Base-by-base conservation (phyloP, 2,329 filamentous ascomycete species). In the Trichophyton verrucosum region DNA sequence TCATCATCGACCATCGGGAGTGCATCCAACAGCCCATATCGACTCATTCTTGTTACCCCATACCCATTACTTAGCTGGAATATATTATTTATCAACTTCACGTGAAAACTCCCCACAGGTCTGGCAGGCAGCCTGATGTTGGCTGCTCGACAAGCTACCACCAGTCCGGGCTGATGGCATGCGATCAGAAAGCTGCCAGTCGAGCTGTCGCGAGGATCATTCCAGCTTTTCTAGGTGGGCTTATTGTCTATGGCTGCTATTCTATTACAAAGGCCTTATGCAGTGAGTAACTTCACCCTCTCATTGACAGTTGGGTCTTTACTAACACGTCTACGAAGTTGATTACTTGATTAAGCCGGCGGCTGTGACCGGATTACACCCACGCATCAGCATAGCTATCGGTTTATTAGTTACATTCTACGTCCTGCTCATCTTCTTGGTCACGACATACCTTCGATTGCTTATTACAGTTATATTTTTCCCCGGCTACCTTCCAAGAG, bases 331-430 rank as follows among this genome's bases (percentile, higher is more conserved):
- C 8, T 24, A 61, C 20, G 68, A 44, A 89, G 88, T 92, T 66
- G 77, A 87, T 66, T 91, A 89, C 70, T 81, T 95, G 53, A 77
- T 91, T 63, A 72, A 77, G 60, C 77, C 80, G 24, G 68, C 71
- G 59, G 68, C 73, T 62, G 71, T 72, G 66, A 65, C 68, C 33
- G 51, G 47, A n/a, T 61, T 57, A n/a, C 36, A 13, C 68, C 66
- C 68, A 70, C 74, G 81, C 76, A 69, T 76, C 62, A 80, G 82
- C 60, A 75, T 84, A 33, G 89, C 85, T 47, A 81, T 86, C 61
- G 83, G 82, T 11, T 82, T 96, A 61, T 77, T 95, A 51, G 81
- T 84, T 30, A 73, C 91, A 24, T 91, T 89, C 74, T 87, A 87
- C 68, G 59, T 91, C 59, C 78, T 95, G 60, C 77, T 96, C 51